phyloP scores from a whole-genome alignment of 768 basidiomycete species.

The Tylopilus plumbeoviolaceoides region DNA sequence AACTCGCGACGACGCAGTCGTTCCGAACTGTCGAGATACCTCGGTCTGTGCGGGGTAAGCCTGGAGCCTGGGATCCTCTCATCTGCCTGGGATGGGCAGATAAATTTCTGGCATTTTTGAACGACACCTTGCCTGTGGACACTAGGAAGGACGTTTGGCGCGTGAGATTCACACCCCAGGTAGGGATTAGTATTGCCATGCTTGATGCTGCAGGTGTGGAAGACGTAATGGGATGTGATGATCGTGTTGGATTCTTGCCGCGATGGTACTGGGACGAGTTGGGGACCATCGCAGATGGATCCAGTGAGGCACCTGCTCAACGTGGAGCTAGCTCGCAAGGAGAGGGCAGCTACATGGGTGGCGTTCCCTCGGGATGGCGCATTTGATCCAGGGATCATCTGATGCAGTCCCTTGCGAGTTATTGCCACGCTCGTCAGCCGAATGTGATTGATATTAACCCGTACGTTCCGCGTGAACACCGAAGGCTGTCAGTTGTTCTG shows the following conservation, averaged over 20 bases:
- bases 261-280: slow-evolving; percentile 56
- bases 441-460: slow-evolving; percentile 11
- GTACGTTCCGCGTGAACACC: slow-evolving; percentile 27
- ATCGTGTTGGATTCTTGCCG: slow-evolving; percentile 77
- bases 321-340: slow-evolving; percentile 5
- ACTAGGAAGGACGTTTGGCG: slow-evolving; percentile 57
- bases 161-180: slow-evolving; percentile 55
- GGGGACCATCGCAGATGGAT: background rate
- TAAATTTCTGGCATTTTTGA: slow-evolving; percentile 54
- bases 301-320: slow-evolving; percentile 5
- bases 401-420: slow-evolving; percentile 13
- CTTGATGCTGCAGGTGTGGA: slow-evolving; percentile 47
- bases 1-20: slow-evolving; percentile 58
- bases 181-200: slow-evolving; percentile 47
- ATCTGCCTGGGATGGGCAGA: slow-evolving; percentile 75
- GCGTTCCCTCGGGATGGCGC: slow-evolving; percentile 19
- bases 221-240: slow-evolving; percentile 64
- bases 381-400: slow-evolving; percentile 21
- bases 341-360: background rate
- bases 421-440: slow-evolving; percentile 9
- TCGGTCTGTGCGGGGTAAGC: slow-evolving; percentile 68
- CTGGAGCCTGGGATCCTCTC: slow-evolving; percentile 72
- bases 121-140: slow-evolving; percentile 28
- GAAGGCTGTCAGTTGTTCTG: slow-evolving; percentile 17
- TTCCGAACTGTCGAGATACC: slow-evolving; percentile 82